These are phyloP conservation scores for Carpinus fangiana DNA, from an alignment of 306 rosid genomes.

Conservation along the genomic window DNA sequence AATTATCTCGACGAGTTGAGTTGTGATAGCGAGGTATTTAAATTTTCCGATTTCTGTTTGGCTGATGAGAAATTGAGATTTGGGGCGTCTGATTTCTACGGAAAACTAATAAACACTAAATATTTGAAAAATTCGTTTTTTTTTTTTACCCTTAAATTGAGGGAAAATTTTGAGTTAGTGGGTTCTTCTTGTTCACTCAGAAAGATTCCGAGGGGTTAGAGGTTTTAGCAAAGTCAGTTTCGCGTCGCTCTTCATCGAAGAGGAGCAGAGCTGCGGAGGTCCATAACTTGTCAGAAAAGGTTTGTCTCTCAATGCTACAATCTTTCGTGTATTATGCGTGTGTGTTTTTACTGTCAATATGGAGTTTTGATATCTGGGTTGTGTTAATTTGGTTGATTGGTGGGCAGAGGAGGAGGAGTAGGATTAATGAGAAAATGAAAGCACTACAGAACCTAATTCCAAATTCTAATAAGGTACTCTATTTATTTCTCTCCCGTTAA, in stretches of 20 bases:
- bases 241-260: conserved; percentile 66
- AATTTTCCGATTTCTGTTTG: neutral
- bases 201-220: conserved; percentile 58
- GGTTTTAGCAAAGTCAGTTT: conserved; percentile 43
- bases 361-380: conserved; percentile 23
- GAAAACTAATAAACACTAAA: no score
- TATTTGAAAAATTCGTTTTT: no score
- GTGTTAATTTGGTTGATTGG: conserved; percentile 26
- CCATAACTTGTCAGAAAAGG: conserved; percentile 96
- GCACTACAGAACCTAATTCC: conserved; percentile 92
- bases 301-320: conserved; percentile 26
- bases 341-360: neutral
- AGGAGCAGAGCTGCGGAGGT: conserved; percentile 92
- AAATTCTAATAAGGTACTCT: conserved; percentile 84
- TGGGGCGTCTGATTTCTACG: no score
- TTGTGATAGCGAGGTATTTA: conserved; percentile 56
- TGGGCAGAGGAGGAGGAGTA: conserved; percentile 88
- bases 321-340: neutral
- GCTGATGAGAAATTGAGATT: conserved; percentile 6
- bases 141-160: neutral
- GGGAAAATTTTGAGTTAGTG: conserved; percentile 18
- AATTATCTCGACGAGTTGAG: conserved; percentile 46
- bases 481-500: neutral
- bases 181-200: conserved; percentile 26
- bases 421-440: conserved; percentile 93